Evolutionary conservation across 495 filamentous ascomycete genomes (phyloP), one percentile per base, ranked within the genome.

Genomic region (Aspergillus baeticus): DNA sequence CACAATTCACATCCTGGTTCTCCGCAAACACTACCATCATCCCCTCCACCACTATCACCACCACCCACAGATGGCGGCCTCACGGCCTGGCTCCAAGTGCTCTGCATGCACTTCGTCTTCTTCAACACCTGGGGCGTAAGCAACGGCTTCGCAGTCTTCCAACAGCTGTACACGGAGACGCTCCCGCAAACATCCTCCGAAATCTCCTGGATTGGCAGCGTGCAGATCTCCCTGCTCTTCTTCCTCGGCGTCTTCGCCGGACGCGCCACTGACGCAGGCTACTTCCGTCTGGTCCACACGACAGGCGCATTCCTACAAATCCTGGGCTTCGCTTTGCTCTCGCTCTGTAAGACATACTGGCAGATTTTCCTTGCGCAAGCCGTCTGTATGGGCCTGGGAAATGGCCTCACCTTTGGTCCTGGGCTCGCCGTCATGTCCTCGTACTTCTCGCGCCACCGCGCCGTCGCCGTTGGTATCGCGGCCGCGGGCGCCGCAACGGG

Each of bases 181-280:
- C n/a, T n/a, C n/a, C n/a, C n/a, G n/a, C n/a, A n/a, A n/a, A 63
- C 62, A 0, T 26, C 55, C 5, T 72, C 69, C 0, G 26, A 62
- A 3, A 70, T 72, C 5, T 70, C 79, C 0, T 81, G 79, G 79
- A 77, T 82, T 21, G 74, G 76, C 10, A 69, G 72, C 0, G 53
- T 77, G 0, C 72, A 79, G 37, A 67, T 57, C 0, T 68, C 73
- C 20, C 63, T 77, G 3, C 52, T 81, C 7, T 53, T 77, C 2
- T 17, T 74, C 6, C 55, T 61, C 1, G 70, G 77, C 26, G 47
- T 69, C 0, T 6, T 76, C 0, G 56, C 68, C 0, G 77, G 78
- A 0, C 72, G 74, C 0, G 17, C 78, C n/a, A 76, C 65, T 31
- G 77, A 81, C 58, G 43, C 36, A 1, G 78, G 78, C 4, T 67